phyloP scores from a whole-genome alignment of 306 rosid species.

The Crotalaria pallida region DNA sequence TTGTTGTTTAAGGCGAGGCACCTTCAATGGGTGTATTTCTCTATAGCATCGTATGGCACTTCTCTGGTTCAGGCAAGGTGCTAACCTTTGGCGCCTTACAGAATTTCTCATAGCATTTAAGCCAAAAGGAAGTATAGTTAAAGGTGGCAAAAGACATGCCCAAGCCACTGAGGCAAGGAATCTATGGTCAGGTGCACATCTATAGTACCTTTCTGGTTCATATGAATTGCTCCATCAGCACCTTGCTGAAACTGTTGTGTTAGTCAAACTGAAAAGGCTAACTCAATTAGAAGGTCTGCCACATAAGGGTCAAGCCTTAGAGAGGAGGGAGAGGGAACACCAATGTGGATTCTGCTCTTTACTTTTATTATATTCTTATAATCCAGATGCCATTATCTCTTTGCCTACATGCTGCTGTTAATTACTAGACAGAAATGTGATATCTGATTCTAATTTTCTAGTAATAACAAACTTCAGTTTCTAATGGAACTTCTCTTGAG shows the following conservation, averaged over 20 bases:
- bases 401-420: background rate
- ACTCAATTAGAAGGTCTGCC: background rate
- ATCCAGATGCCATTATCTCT: background rate
- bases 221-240: background rate
- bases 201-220: background rate
- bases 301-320: background rate
- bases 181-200: background rate
- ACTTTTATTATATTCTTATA: background rate
- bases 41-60: background rate
- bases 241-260: background rate
- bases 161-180: background rate
- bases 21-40: background rate
- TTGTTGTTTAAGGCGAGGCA: background rate
- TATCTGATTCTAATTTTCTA: background rate
- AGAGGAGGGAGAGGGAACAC: background rate
- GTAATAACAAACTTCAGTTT: background rate
- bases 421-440: background rate
- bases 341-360: background rate
- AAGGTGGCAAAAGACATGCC: constrained; percentile 3
- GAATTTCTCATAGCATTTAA: constrained; percentile 6
- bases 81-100: background rate
- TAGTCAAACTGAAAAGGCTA: constrained; percentile 4
- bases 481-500: background rate
- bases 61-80: background rate
- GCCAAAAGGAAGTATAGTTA: background rate